phyloP scores from a whole-genome alignment of 129 eudicot species.

The Flaveria bidentis region DNA sequence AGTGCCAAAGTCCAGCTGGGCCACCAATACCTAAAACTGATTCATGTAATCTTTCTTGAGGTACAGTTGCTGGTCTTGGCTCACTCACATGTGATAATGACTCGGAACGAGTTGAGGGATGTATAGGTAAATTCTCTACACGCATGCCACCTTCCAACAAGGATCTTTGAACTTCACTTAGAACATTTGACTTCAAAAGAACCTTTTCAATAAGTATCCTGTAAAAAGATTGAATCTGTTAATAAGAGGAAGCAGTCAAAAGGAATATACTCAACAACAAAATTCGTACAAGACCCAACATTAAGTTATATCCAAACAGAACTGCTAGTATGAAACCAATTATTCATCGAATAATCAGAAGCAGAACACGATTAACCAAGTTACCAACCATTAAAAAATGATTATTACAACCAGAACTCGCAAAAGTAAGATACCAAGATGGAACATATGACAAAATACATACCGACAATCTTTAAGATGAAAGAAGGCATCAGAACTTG shows the following conservation, averaged over 20 bases:
- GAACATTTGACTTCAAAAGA: conserved; percentile 76
- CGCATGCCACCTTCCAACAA: conserved; percentile 79
- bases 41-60: conserved; percentile 46
- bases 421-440: not conserved
- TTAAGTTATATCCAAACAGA: not conserved
- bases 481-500: conserved; percentile 86
- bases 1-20: conserved; percentile 98
- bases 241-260: not conserved
- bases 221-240: conserved; percentile 3
- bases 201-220: conserved; percentile 85
- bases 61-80: conserved; percentile 2
- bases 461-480: conserved; percentile 95
- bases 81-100: conserved; percentile 51
- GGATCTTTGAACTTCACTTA: conserved; percentile 79
- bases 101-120: conserved; percentile 62
- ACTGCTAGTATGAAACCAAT: not conserved
- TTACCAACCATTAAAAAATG: not conserved
- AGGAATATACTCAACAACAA: not conserved
- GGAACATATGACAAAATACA: not conserved
- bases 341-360: not conserved
- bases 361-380: not conserved
- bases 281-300: not conserved
- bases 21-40: conserved; percentile 65
- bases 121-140: conserved; percentile 69
- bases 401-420: not conserved